Base-by-base conservation (phyloP, 2,329 filamentous ascomycete species). In the Pyricularia grisea region DNA sequence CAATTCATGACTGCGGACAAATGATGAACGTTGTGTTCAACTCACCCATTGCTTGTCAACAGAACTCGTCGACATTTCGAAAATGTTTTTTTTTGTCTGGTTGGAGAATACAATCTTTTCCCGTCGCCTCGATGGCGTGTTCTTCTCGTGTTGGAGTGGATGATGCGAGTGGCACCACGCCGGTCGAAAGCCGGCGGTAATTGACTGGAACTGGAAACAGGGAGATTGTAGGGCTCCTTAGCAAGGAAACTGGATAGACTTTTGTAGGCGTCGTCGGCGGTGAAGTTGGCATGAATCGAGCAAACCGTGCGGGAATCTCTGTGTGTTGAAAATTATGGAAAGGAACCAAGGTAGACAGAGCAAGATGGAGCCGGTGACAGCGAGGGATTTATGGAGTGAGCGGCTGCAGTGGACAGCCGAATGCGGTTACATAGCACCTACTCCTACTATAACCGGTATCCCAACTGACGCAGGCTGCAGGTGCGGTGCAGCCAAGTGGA, bases 1-100 rank as follows among this genome's bases (percentile, higher is more conserved):
- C 2, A 55, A n/a, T 55, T 23, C 36, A 55, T 14, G 31, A 42
- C 27, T 27, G 27, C 27, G 4, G 27, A 50, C 42, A 10, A 42
- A 50, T 36, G 42, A 33, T n/a, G 31, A 50, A 14, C 31, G 2
- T 17, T 27, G 31, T 25, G 42, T 27, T 61, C 23, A 55, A 68
- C 66, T 28, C 61, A 68, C 66, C 66, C 66, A 68, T 61, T 68
- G 66, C 50, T 68, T 68, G 42, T 68, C 66, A 1, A 36, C 20
- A 17, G 66, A 61, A 28, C 28, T 58, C 42, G 66, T 25, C 27
- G 23, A 30, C 66, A 68, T 68, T 33, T 68, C 27, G 66, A 27
- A 9, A 42, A 12, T 55, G 20, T 7, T 55, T 7, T 7, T 55
- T 7, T 7, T 20, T 55, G 42, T 7, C 42, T 55, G 42, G 3